Percentiles rank a stretch among this genome's conserved stretches.
phyloP scores from a whole-genome alignment of 2,329 filamentous ascomycete genomes.

The Trichothecium sympodiale region DNA sequence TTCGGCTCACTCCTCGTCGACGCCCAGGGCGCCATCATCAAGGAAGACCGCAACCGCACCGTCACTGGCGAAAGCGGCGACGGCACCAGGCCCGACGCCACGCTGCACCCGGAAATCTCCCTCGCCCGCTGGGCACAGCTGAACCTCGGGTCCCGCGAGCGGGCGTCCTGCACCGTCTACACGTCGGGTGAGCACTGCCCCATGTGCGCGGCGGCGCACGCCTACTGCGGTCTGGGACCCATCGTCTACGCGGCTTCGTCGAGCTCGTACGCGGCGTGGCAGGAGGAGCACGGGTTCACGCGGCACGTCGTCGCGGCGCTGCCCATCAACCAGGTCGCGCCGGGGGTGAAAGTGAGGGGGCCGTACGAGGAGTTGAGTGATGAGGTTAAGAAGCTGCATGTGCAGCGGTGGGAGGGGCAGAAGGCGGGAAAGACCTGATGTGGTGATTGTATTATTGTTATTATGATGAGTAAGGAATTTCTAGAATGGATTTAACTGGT shows the following conservation, averaged over 20 bases:
- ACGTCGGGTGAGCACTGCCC: conserved; percentile 26
- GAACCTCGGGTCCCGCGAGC: conserved; percentile 21
- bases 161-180: conserved; percentile 24
- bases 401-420: conserved; percentile 2
- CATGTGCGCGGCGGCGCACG: conserved; percentile 25
- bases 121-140: conserved; percentile 25
- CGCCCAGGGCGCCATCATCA: conserved; percentile 12
- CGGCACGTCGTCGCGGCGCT: conserved; percentile 11
- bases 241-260: conserved; percentile 22
- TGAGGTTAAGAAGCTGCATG: conserved; percentile 17
- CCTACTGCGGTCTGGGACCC: conserved; percentile 20
- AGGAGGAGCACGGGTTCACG: conserved; percentile 13
- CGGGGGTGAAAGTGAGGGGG: conserved; percentile 15
- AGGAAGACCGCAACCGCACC: conserved; percentile 22
- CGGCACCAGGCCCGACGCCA: conserved; percentile 16
- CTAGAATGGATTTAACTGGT: too few relatives aligned
- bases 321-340: conserved; percentile 18
- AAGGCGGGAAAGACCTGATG: not conserved
- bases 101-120: conserved; percentile 23
- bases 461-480: too few relatives aligned
- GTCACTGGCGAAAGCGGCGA: conserved; percentile 16
- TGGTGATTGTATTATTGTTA: too few relatives aligned
- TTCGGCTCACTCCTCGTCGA: conserved; percentile 25
- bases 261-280: conserved; percentile 16
- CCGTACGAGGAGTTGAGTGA: conserved; percentile 17